These are phyloP conservation scores for Musa itinerans DNA, from an alignment of 176 grass and related monocot species.

Conservation along the genomic window DNA sequence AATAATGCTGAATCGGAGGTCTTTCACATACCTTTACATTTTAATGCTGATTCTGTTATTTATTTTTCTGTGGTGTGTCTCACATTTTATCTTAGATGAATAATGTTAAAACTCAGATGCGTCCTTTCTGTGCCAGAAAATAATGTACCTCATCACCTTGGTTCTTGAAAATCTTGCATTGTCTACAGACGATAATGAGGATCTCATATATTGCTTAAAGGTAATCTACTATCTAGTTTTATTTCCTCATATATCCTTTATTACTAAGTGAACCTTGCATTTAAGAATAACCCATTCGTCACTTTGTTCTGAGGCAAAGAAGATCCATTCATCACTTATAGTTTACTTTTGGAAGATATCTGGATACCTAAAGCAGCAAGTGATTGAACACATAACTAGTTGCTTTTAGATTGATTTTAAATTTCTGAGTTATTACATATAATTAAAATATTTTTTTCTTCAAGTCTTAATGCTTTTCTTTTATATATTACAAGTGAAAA, in stretches of 20 bases:
- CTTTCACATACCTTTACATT: conserved; percentile 15
- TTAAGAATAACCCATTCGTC: no score
- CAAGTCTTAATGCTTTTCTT: no score
- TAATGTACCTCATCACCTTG: conserved; percentile 87
- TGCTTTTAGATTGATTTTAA: no score
- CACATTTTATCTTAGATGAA: conserved; percentile 1
- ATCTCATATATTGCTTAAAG: conserved; percentile 89
- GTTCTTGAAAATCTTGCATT: conserved; percentile 98
- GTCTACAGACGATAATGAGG: conserved; percentile 83
- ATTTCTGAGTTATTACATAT: no score
- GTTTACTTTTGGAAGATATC: no score
- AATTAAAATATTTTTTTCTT: no score
- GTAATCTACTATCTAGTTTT: conserved; percentile 33
- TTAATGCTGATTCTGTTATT: background rate
- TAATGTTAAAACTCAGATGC: conserved; percentile 12
- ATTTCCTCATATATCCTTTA: background rate
- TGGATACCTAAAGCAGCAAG: no score
- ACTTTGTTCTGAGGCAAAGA: background rate
- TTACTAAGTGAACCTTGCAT: no score
- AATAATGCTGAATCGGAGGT: conserved; percentile 72
- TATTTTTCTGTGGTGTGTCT: background rate
- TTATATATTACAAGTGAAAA: no score
- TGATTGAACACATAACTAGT: no score
- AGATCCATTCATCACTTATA: background rate
- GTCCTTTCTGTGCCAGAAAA: conserved; percentile 55